A percentile compares a stretch with the other conserved stretches of the same genome.
Conservation (phyloP, 495 filamentous ascomycete genomes). For the Margaritispora aquatica region DNA sequence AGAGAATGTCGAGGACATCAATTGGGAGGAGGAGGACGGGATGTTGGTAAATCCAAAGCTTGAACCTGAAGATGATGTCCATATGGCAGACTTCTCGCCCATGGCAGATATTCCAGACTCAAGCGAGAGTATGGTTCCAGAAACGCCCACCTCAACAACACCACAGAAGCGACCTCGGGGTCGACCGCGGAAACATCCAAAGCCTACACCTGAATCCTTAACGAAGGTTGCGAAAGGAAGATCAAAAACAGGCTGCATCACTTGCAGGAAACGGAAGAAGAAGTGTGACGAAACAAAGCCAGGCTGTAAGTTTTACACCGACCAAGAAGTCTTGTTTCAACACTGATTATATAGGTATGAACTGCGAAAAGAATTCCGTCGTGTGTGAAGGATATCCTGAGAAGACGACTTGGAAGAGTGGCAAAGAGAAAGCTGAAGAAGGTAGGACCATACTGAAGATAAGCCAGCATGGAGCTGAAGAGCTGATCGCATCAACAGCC, state of each 20-base stretch:
- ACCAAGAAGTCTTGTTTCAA: background rate
- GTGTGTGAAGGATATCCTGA: conserved; percentile 92
- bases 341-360: conserved; percentile 49
- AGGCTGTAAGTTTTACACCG: conserved; percentile 53
- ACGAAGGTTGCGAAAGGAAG: conserved; percentile 76
- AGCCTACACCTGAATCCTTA: conserved; percentile 42
- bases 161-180: conserved; percentile 57
- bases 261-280: conserved; percentile 89
- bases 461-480: conserved; percentile 24
- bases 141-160: conserved; percentile 5
- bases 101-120: conserved; percentile 4
- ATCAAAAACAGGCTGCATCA: conserved; percentile 91
- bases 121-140: conserved; percentile 5
- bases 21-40: conserved; percentile 18
- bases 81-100: conserved; percentile 13
- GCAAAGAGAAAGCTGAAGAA: conserved; percentile 69
- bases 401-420: conserved; percentile 80
- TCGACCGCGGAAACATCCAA: conserved; percentile 78
- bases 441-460: conserved; percentile 38
- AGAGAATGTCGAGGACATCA: conserved; percentile 4
- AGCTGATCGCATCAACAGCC: conserved; percentile 28
- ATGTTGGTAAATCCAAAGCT: conserved; percentile 16
- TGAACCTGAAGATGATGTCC: conserved; percentile 20
- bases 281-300: conserved; percentile 97
- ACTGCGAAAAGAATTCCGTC: conserved; percentile 91